Evolutionary conservation across 202 grass and related monocot genomes (phyloP), one percentile per base, ranked within the genome.

Genomic region (Dendrocalamus latiflorus): DNA sequence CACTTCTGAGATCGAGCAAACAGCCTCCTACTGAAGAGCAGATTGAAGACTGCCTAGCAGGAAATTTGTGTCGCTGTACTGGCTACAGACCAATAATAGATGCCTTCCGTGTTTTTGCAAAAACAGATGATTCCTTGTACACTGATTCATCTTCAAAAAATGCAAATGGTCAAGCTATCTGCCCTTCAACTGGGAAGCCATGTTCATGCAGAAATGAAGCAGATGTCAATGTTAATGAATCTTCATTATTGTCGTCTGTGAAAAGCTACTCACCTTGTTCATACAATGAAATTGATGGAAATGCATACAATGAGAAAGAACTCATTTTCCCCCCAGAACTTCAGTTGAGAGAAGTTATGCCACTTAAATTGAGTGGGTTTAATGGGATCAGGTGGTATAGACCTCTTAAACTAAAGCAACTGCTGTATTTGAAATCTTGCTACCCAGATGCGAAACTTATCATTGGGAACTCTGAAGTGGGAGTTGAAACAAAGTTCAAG

Each of bases 31-130:
- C 75, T 57, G 90, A 93, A 95, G 90, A 88, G n/a, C 86, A 98
- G 83, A 98, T 98, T 62, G 95, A 98, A 91, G 95, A 98, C 48
- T 85, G 80, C 68, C 90, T 98, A 70, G 92, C 87, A 71, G 95
- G 95, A 80, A 98, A 98, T 84, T 93, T 98, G 60, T 98, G 95
- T 65, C 92, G 95, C 51, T 98, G 95, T 82, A 98, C 92, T 83
- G 95, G 95, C 41, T 98, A 98, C 70, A 85, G 95, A 62, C 89
- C 95, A 87, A 98, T 98, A 85, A 61, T 98, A 85, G 95, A 98
- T 51, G 95, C 95, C 36, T 98, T 98, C 81, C 95, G 95, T 74
- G 82, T 90, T 65, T 98, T 95, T 90, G 89, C 95, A 0, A 98
- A 98, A 91, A 93, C 86, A 8, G 90, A 98, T 91, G 80, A 98